Evolutionary conservation across 1,139 yeast genomes (phyloP), one percentile per base, ranked within the genome.

Genomic region (Yamadazyma epiphylla): DNA sequence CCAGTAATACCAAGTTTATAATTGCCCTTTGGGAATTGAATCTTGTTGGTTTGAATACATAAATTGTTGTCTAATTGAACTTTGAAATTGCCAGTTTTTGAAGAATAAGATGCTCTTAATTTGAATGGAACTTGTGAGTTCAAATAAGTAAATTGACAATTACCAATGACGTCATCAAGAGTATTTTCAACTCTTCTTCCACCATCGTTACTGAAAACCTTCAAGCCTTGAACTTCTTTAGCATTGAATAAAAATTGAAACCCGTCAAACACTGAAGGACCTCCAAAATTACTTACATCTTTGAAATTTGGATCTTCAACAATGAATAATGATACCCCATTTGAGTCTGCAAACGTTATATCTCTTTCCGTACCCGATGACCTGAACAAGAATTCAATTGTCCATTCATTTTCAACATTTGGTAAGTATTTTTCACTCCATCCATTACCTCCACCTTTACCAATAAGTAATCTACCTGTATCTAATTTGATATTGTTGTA

Each of bases 51-150:
- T 49, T 77, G 78, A 55, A 82, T 76, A 49, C 88, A 78, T 33
- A 83, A 62, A 43, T 73, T 76, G 49, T 83, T 83, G 50, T 83
- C 87, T 26, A 80, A 56, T 42, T 83, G 87, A 12, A 82, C 68
- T 42, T 80, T 79, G 38, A 83, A 65, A 45, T 69, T 54, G 19
- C 62, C 60, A 17, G 41, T 39, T 1, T 38, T 23, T n/a, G 56
- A 53, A 20, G 77, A 69, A 45, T 80, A 81, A 3, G 82, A 73
- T 10, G 82, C 45, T 53, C 88, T 71, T n/a, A 81, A 33, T 1
- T 84, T 79, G 23, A 74, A 63, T 6, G 94, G 91, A 5, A 81
- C 83, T 39, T 74, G 74, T 0, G 86, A 76, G 43, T 76, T 79
- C 49, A 81, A 79, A 46, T 72, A 82, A 11, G 69, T 62, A 45